phyloP scores from a whole-genome alignment of 495 filamentous ascomycete genomes.

The Annulohypoxylon moriforme region DNA sequence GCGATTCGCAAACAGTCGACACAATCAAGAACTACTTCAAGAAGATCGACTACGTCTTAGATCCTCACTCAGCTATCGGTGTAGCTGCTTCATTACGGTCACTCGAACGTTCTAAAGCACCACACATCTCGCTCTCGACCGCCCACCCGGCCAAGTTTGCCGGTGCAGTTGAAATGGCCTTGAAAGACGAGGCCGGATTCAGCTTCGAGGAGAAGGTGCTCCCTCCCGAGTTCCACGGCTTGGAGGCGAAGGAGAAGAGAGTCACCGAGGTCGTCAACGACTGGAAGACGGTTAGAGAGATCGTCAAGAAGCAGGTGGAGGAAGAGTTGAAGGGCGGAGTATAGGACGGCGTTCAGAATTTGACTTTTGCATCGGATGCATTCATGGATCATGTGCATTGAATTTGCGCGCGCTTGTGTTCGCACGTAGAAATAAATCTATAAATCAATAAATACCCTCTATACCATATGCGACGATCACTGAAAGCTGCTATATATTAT shows the following conservation, averaged over 20 bases:
- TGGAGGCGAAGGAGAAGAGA: constrained; percentile 73
- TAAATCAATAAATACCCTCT: constrained; percentile 8
- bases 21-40: constrained; percentile 77
- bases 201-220: constrained; percentile 76
- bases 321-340: constrained; percentile 58
- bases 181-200: constrained; percentile 74
- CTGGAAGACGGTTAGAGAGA: constrained; percentile 63
- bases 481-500: background rate
- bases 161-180: constrained; percentile 77
- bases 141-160: constrained; percentile 96
- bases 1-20: constrained; percentile 77
- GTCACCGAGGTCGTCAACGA: constrained; percentile 65
- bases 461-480: background rate
- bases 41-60: constrained; percentile 78
- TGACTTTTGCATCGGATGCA: constrained; percentile 20
- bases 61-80: constrained; percentile 92
- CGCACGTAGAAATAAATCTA: background rate
- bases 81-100: constrained; percentile 77
- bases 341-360: constrained; percentile 39
- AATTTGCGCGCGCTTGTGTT: constrained; percentile 7
- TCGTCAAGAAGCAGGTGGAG: constrained; percentile 66
- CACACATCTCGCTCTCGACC: constrained; percentile 85
- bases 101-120: constrained; percentile 61
- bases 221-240: constrained; percentile 79
- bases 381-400: constrained; percentile 26